Evolutionary conservation across 139 green algal genomes (phyloP).

Genomic region (Zygnema circumcarinatum): DNA sequence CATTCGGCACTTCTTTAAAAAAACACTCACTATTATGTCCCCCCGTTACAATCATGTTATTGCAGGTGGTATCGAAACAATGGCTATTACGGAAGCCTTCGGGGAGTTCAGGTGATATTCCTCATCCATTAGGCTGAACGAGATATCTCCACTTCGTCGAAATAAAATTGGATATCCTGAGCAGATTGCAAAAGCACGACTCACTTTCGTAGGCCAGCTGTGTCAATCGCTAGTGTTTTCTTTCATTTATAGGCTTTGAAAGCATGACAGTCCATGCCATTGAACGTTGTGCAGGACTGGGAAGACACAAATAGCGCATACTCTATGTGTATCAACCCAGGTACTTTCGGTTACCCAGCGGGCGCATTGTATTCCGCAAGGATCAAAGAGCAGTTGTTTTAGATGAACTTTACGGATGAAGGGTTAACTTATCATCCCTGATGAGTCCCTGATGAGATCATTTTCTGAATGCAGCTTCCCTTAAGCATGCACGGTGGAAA

Average conservation of each 20-base stretch:
- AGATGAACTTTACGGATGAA: too few species aligned
- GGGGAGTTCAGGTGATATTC: slow-evolving; percentile 51
- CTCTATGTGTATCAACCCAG: slow-evolving; percentile 53
- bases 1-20: not conserved
- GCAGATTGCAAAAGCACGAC: too few species aligned
- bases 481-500: slow-evolving; percentile 52
- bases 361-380: too few species aligned
- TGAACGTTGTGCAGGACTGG: slow-evolving; percentile 59
- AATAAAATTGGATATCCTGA: too few species aligned
- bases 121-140: too few species aligned
- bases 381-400: too few species aligned
- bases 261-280: too few species aligned
- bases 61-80: slow-evolving; percentile 56
- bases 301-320: slow-evolving; percentile 59
- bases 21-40: not conserved
- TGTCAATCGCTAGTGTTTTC: too few species aligned
- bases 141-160: slow-evolving; percentile 9
- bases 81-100: slow-evolving; percentile 61
- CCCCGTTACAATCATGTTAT: not conserved
- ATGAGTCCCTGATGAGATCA: not conserved
- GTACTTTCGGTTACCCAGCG: too few species aligned
- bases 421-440: too few species aligned
- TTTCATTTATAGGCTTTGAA: slow-evolving; percentile 8
- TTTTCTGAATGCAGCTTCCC: slow-evolving; percentile 28
- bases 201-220: too few species aligned